Conservation (phyloP, 345 rosid genomes). For the Triadica sebifera region DNA sequence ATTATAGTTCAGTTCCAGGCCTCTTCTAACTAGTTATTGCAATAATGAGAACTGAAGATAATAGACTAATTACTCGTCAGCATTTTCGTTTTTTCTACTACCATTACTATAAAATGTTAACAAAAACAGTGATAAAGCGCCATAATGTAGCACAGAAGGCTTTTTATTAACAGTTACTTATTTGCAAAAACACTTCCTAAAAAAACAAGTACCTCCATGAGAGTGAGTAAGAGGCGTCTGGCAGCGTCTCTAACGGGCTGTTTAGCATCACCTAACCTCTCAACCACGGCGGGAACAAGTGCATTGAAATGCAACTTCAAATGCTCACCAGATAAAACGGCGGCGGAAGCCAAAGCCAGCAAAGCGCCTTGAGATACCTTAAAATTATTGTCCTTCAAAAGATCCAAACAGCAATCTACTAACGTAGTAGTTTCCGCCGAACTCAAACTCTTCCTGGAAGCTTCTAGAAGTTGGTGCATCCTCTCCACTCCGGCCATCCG, state of each 20-base stretch:
- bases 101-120: not conserved
- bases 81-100: not conserved
- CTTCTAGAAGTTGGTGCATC: conserved; percentile 86
- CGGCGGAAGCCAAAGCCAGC: conserved; percentile 95
- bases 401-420: conserved; percentile 95
- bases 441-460: conserved; percentile 68
- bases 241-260: conserved; percentile 98
- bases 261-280: conserved; percentile 82
- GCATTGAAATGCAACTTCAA: conserved; percentile 91
- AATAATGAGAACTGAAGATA: not conserved
- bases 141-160: not conserved
- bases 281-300: conserved; percentile 89
- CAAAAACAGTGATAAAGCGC: not conserved
- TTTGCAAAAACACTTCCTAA: not conserved
- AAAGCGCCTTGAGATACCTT: conserved; percentile 92
- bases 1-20: not conserved
- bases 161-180: not conserved
- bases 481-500: conserved; percentile 99
- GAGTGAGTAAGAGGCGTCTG: conserved; percentile 82
- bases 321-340: conserved; percentile 92
- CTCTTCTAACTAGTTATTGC: conserved; percentile 1
- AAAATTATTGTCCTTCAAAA: conserved; percentile 89
- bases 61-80: not conserved
- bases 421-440: conserved; percentile 75
- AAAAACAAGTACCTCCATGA: conserved; percentile 71